phyloP scores from a whole-genome alignment of 2,329 filamentous ascomycete species.

The Cytospora mali region DNA sequence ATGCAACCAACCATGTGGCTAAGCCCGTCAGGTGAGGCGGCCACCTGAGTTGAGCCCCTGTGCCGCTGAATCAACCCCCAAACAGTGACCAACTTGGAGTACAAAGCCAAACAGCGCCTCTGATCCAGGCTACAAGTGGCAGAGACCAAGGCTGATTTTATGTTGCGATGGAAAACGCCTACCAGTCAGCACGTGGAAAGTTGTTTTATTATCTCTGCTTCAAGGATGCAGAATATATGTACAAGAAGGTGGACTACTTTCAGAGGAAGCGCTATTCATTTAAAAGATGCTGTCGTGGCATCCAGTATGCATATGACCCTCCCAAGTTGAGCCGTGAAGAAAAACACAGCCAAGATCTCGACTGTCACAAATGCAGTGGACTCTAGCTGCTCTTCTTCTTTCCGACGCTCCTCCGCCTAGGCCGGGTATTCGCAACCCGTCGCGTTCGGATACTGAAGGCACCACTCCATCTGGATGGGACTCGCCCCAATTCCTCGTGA shows the following conservation, averaged over 20 bases:
- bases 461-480: slow-evolving; percentile 73
- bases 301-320: not conserved
- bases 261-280: not conserved
- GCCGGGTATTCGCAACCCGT: slow-evolving; percentile 46
- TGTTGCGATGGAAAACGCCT: not conserved
- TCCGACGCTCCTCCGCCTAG: slow-evolving; percentile 18
- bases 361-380: not conserved
- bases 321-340: not conserved
- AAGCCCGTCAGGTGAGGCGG: not conserved
- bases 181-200: not conserved
- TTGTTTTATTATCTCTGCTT: not conserved
- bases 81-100: not conserved
- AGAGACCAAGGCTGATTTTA: not conserved
- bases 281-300: not conserved
- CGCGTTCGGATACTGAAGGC: slow-evolving; percentile 61
- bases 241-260: slow-evolving; percentile 10
- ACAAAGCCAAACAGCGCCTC: not conserved
- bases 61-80: not conserved
- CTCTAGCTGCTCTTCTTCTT: not conserved
- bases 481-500: slow-evolving; percentile 64
- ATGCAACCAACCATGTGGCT: not conserved
- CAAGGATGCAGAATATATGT: slow-evolving; percentile 6
- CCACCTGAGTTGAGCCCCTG: not conserved
- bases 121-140: not conserved
- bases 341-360: not conserved